Base-by-base conservation (phyloP, 441 rosid genomes). In the Mallotus japonicus region DNA sequence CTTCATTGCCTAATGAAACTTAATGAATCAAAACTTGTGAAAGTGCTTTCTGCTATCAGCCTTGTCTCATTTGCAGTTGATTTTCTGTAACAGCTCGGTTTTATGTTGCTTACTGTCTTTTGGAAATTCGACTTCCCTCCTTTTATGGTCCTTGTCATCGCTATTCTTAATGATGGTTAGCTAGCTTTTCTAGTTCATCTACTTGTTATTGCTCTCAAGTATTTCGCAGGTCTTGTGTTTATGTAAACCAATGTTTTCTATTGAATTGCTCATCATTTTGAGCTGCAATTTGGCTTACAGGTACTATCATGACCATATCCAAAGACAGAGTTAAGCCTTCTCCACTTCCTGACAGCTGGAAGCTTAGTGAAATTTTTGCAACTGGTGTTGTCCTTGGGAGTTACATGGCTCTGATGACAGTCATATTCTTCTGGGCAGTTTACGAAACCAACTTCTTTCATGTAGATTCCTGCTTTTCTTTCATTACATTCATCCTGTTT, bases 121-220 rank as follows among this genome's bases (percentile, higher is more conserved):
- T 92, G 98, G 98, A 87, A 89, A 83, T 95, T 83, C 19, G 95
- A 95, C 83, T 92, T 95, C 77, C 89, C 98, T 16, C 98, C 98
- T 4, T 92, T 92, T 82, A 91, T 95, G 97, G 90, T 92, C 78
- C 83, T 95, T 81, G 89, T 95, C 81, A 92, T 95, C 65, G 99
- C 98, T 65, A 88, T 95, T 72, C 84, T 95, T 53, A 95, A 95
- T 80, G 99, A 95, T 47, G 99, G 97, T 94, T 69, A 71, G 78
- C 46, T 24, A 65, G 72, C 55, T 42, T 42, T 59, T 46, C 57
- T 17, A 47, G 56, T 13, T 55, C 53, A 22, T 56, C 42, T 34
- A 44, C 51, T 61, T 19, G 34, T 69, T 19, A 34, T 69, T 46
- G 17, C 34, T 19, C 20, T 13, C 5, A 56, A 55, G 19, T 47